Conservation (phyloP, 768 basidiomycete species). For the Suillus plorans region DNA sequence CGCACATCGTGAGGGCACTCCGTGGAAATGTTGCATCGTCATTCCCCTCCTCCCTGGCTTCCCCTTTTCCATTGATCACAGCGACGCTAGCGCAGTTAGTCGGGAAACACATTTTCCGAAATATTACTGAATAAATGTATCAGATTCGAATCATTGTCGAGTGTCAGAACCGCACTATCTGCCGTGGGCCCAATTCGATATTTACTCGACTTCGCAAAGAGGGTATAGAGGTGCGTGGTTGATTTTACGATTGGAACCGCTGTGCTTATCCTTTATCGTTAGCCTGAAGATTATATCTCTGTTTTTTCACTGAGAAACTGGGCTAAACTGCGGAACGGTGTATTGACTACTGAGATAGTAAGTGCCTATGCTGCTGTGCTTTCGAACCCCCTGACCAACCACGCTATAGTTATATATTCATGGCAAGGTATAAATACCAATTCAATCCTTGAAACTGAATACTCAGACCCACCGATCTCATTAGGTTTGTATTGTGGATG, state of each 20-base stretch:
- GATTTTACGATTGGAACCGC: background rate
- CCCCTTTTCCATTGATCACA: constrained; percentile 87
- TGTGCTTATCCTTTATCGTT: constrained; percentile 3
- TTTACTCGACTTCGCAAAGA: constrained; percentile 82
- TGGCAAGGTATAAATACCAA: constrained; percentile 52
- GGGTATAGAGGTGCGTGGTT: constrained; percentile 74
- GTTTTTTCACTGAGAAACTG: constrained; percentile 92
- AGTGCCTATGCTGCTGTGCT: constrained; percentile 12
- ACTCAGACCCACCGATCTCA: background rate
- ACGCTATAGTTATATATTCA: constrained; percentile 78
- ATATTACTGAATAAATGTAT: constrained; percentile 2
- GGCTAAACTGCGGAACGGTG: constrained; percentile 84
- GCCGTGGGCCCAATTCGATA: constrained; percentile 88
- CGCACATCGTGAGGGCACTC: constrained; percentile 75
- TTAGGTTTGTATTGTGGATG: constrained; percentile 80
- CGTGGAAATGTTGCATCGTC: constrained; percentile 92
- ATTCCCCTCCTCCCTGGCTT: constrained; percentile 94
- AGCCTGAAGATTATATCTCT: constrained; percentile 92
- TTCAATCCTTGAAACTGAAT: background rate
- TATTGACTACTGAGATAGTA: constrained; percentile 86
- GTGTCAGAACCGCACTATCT: constrained; percentile 89
- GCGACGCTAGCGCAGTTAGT: constrained; percentile 87
- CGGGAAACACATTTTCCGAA: background rate
- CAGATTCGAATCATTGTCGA: constrained; percentile 94
- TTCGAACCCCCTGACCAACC: constrained; percentile 15